Conservation (phyloP, 2,329 filamentous ascomycete genomes). For the Chaetoscypha palmicola region DNA sequence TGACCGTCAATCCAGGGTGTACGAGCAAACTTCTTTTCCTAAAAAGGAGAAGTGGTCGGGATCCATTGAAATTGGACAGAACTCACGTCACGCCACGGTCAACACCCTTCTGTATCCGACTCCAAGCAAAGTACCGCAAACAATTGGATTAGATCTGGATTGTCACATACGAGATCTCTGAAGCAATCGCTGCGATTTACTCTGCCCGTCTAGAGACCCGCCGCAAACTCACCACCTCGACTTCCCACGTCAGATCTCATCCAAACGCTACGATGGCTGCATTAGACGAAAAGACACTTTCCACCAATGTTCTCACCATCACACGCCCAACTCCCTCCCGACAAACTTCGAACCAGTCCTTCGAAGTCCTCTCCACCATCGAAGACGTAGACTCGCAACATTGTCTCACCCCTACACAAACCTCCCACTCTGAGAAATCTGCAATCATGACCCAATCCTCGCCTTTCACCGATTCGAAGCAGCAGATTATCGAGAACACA, state of each 20-base stretch:
- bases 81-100: neutral
- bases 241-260: neutral
- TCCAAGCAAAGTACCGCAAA: neutral
- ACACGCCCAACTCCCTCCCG: conserved; percentile 11
- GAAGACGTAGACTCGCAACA: conserved; percentile 38
- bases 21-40: neutral
- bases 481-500: conserved; percentile 3
- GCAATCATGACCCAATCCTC: conserved; percentile 8
- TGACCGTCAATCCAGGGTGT: neutral
- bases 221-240: neutral
- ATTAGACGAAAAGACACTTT: conserved; percentile 13
- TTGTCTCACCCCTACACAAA: conserved; percentile 9
- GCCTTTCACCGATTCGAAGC: conserved; percentile 5
- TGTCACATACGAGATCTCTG: neutral
- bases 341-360: conserved; percentile 12
- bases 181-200: neutral
- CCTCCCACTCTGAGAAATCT: conserved; percentile 12
- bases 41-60: conserved; percentile 2
- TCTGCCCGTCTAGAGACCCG: neutral
- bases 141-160: neutral
- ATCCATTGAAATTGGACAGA: conserved; percentile 5
- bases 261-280: conserved; percentile 5
- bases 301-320: conserved; percentile 14
- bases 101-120: neutral
- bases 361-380: conserved; percentile 49